phyloP scores from a whole-genome alignment of 495 filamentous ascomycete species.

The Trichoderma virens region DNA sequence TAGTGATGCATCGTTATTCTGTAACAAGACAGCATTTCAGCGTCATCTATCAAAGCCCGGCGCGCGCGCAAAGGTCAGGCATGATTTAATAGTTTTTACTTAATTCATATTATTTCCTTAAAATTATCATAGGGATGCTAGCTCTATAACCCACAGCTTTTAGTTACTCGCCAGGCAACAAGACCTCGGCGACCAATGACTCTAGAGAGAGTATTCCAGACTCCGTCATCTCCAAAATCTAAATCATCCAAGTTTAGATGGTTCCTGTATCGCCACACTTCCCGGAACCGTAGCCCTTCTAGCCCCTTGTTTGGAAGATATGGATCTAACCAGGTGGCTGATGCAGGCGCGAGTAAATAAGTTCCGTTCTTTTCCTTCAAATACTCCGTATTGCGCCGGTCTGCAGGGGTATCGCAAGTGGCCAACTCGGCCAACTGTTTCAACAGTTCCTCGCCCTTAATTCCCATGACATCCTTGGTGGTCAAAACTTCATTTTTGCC shows the following conservation, averaged over 20 bases:
- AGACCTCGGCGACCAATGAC: slow-evolving; percentile 78
- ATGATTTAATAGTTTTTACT: too few species aligned
- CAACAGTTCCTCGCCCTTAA: slow-evolving; percentile 53
- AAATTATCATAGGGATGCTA: background rate
- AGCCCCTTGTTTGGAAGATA: slow-evolving; percentile 43
- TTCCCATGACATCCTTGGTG: slow-evolving; percentile 81
- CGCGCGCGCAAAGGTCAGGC: too few species aligned
- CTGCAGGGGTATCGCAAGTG: slow-evolving; percentile 47
- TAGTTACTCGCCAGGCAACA: slow-evolving; percentile 68
- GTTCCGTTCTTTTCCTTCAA: slow-evolving; percentile 44
- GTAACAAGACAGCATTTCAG: too few species aligned
- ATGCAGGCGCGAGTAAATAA: slow-evolving; percentile 65
- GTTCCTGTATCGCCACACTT: slow-evolving; percentile 61
- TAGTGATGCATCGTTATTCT: too few species aligned
- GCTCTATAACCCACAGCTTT: slow-evolving; percentile 30
- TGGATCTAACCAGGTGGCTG: slow-evolving; percentile 62
- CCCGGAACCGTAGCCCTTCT: slow-evolving; percentile 46
- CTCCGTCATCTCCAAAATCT: slow-evolving; percentile 78
- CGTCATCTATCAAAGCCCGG: too few species aligned
- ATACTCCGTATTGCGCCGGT: slow-evolving; percentile 40
- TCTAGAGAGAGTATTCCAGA: slow-evolving; percentile 62
- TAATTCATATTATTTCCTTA: slow-evolving; percentile 6
- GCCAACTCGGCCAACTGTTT: slow-evolving; percentile 49
- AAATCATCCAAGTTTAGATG: slow-evolving; percentile 92
- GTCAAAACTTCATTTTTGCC: slow-evolving; percentile 57